Evolutionary conservation across 2,329 filamentous ascomycete genomes (phyloP).

Genomic region (Clarireedia homoeocarpa): DNA sequence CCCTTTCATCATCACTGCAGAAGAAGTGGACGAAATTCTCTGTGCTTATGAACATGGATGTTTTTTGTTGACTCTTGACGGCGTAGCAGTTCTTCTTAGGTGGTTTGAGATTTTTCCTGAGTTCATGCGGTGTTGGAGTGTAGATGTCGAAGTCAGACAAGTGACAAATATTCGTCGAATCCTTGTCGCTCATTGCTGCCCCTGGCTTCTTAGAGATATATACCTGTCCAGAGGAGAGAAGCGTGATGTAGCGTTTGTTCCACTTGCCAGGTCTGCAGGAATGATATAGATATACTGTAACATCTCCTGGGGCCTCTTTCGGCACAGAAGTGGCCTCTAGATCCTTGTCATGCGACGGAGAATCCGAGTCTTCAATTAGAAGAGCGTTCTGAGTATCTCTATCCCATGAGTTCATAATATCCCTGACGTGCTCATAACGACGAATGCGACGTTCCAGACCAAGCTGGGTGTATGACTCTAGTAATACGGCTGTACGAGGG

Average conservation of each 20-base stretch:
- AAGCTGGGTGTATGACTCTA: slow-evolving; percentile 68
- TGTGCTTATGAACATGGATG: slow-evolving; percentile 70
- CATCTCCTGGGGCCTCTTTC: slow-evolving; percentile 54
- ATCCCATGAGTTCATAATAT: slow-evolving; percentile 92
- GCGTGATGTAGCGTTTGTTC: slow-evolving; percentile 74
- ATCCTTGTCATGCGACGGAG: slow-evolving; percentile 46
- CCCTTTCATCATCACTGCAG: slow-evolving; percentile 61
- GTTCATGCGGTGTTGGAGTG: slow-evolving; percentile 59
- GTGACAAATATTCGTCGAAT: slow-evolving; percentile 66
- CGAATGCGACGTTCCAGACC: slow-evolving; percentile 77
- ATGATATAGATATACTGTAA: slow-evolving; percentile 67
- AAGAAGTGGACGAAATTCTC: slow-evolving; percentile 92
- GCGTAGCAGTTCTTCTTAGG: slow-evolving; percentile 83
- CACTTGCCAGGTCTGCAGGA: slow-evolving; percentile 78
- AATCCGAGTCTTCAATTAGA: slow-evolving; percentile 53
- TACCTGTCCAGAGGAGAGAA: slow-evolving; percentile 67
- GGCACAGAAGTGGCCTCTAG: slow-evolving; percentile 61
- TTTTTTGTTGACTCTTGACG: slow-evolving; percentile 87
- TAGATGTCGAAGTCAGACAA: slow-evolving; percentile 92
- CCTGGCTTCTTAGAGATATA: slow-evolving; percentile 61
- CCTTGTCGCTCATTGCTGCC: slow-evolving; percentile 54
- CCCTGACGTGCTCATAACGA: slow-evolving; percentile 76
- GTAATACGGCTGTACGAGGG: slow-evolving; percentile 57
- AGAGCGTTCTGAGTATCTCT: slow-evolving; percentile 69
- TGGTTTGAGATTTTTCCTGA: slow-evolving; percentile 65